Evolutionary conservation across 805 yeast species (phyloP).

Genomic region (Wickerhamiella dianesei): DNA sequence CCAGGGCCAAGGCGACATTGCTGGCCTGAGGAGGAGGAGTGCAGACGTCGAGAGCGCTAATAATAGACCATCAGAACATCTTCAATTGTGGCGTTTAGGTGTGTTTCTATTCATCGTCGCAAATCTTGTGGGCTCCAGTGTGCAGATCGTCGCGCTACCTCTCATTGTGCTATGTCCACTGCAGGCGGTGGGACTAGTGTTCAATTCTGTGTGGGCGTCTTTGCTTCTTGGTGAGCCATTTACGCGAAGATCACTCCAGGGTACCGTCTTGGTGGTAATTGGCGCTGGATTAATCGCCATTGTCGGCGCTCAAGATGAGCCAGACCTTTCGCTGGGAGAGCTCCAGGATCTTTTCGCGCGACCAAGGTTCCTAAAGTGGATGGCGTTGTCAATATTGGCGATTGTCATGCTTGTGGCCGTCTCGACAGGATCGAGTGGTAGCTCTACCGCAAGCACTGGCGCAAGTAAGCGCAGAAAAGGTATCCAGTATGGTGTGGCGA

Average conservation of each 20-base stretch:
- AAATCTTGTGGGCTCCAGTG: constrained; percentile 65
- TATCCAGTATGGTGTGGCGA: constrained; percentile 43
- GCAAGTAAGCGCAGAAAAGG: not conserved
- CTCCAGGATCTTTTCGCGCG: constrained; percentile 32
- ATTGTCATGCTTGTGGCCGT: constrained; percentile 19
- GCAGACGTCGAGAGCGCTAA: no score
- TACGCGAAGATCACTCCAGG: constrained; percentile 41
- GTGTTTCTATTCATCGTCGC: constrained; percentile 55
- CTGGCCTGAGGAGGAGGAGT: no score
- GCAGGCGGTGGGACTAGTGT: constrained; percentile 79
- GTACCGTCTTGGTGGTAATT: constrained; percentile 51
- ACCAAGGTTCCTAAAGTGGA: constrained; percentile 46
- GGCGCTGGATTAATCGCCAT: constrained; percentile 74
- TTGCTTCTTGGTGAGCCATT: constrained; percentile 55
- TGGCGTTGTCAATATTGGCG: constrained; percentile 25
- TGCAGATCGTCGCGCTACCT: constrained; percentile 76
- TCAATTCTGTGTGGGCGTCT: constrained; percentile 64
- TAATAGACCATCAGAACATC: no score
- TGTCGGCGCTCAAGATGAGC: constrained; percentile 48
- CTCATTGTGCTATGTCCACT: constrained; percentile 65
- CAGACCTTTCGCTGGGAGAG: constrained; percentile 37
- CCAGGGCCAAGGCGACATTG: no score
- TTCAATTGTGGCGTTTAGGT: constrained; percentile 61
- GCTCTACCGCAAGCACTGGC: not conserved
- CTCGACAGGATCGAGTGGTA: not conserved